Conservation (phyloP, 352 stramenopile genomes). For the Pythium aquatile region DNA sequence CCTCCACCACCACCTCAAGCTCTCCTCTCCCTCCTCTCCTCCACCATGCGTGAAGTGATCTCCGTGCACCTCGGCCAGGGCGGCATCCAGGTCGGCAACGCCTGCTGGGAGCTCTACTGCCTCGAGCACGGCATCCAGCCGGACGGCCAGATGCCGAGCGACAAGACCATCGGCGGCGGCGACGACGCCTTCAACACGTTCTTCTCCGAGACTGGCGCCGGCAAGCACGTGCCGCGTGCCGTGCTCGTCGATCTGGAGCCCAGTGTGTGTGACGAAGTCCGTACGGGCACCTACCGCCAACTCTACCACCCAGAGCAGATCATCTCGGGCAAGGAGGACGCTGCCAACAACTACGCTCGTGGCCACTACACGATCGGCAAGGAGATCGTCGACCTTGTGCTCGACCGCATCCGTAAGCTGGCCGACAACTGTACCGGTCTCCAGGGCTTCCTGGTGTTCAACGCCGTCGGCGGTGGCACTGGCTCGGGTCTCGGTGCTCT, state of each 20-base stretch:
- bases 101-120: constrained; percentile 86
- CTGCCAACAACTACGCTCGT: constrained; percentile 86
- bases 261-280: constrained; percentile 95
- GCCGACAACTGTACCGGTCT: constrained; percentile 96
- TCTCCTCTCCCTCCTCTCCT: background rate
- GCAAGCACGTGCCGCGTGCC: constrained; percentile 94
- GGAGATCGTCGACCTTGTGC: constrained; percentile 96
- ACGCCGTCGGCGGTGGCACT: constrained; percentile 96
- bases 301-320: constrained; percentile 97
- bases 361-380: constrained; percentile 93
- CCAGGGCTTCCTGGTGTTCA: constrained; percentile 98
- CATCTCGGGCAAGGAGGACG: constrained; percentile 96
- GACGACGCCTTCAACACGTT: constrained; percentile 96
- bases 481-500: constrained; percentile 96
- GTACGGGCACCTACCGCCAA: constrained; percentile 92
- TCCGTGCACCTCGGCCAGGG: constrained; percentile 87
- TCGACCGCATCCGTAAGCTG: constrained; percentile 96
- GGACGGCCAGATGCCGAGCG: constrained; percentile 92
- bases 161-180: constrained; percentile 91
- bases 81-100: constrained; percentile 86
- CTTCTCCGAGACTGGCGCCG: constrained; percentile 81
- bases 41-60: constrained; percentile 74
- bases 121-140: constrained; percentile 89
- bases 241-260: constrained; percentile 97
- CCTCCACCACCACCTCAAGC: background rate